Conservation (phyloP, 495 filamentous ascomycete species). For the Penicillium cosmopolitanum region DNA sequence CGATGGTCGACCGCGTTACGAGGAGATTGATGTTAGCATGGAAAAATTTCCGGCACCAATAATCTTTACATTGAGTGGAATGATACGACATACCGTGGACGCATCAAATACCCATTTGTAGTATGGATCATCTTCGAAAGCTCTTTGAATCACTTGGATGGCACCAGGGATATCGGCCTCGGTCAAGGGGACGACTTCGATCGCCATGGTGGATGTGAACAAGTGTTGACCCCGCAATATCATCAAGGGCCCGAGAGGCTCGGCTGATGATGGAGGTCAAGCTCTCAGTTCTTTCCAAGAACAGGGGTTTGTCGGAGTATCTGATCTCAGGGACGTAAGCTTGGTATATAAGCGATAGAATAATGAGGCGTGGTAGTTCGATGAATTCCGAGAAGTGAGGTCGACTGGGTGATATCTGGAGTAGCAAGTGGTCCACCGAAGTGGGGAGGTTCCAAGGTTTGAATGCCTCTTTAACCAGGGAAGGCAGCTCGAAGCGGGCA, state of each 20-base stretch:
- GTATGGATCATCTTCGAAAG: slow-evolving; percentile 67
- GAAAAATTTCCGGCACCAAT: not conserved
- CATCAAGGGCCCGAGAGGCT: not conserved
- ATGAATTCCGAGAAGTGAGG: too few species aligned
- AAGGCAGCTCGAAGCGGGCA: slow-evolving; percentile 28
- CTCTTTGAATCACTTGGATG: slow-evolving; percentile 55
- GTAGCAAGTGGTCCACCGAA: too few species aligned
- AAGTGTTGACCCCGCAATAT: not conserved
- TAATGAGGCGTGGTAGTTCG: not conserved
- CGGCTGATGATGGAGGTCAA: not conserved
- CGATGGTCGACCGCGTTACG: slow-evolving; percentile 23
- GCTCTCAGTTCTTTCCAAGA: not conserved
- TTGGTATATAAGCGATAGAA: not conserved
- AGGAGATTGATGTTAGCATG: slow-evolving; percentile 24
- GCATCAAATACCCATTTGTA: slow-evolving; percentile 64
- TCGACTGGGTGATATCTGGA: too few species aligned
- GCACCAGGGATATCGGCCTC: slow-evolving; percentile 64
- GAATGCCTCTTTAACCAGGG: slow-evolving; percentile 15
- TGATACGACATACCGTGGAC: slow-evolving; percentile 43
- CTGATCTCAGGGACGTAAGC: not conserved
- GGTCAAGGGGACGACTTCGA: slow-evolving; percentile 55
- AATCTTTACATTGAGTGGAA: not conserved
- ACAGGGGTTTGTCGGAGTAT: not conserved
- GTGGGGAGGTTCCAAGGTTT: not conserved
- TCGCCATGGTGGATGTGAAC: slow-evolving; percentile 42